Conservation (phyloP, 768 basidiomycete genomes). For the Podaxis pistillaris region DNA sequence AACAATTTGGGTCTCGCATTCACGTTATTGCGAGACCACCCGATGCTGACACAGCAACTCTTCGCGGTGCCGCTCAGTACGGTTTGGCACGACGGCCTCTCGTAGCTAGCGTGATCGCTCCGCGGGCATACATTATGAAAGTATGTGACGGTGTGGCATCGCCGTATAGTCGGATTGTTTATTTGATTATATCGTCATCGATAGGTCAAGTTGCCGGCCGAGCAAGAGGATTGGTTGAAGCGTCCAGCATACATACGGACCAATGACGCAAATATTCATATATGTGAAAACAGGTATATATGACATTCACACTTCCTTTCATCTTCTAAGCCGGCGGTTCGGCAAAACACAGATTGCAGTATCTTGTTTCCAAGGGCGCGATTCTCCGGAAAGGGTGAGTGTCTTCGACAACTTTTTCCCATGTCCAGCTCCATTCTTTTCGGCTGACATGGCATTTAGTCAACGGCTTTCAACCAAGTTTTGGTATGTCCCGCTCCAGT, state of each 20-base stretch:
- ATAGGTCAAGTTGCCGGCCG: slow-evolving; percentile 86
- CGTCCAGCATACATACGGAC: slow-evolving; percentile 82
- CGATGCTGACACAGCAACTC: slow-evolving; percentile 86
- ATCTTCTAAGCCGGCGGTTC: slow-evolving; percentile 26
- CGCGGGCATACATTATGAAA: slow-evolving; percentile 86
- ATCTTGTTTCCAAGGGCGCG: slow-evolving; percentile 84
- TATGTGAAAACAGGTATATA: slow-evolving; percentile 81
- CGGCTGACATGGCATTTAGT: slow-evolving; percentile 34
- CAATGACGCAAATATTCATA: slow-evolving; percentile 72
- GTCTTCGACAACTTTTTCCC: slow-evolving; percentile 15
- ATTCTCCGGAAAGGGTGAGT: slow-evolving; percentile 82
- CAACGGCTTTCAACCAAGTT: slow-evolving; percentile 82
- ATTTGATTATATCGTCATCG: background rate
- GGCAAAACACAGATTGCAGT: slow-evolving; percentile 61
- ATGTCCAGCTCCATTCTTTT: slow-evolving; percentile 20
- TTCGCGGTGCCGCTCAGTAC: slow-evolving; percentile 86
- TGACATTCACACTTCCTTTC: slow-evolving; percentile 9
- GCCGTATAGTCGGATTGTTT: background rate
- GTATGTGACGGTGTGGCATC: slow-evolving; percentile 32
- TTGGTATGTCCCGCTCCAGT: slow-evolving; percentile 49
- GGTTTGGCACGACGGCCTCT: slow-evolving; percentile 73
- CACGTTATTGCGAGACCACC: slow-evolving; percentile 78
- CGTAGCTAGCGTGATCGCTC: slow-evolving; percentile 80
- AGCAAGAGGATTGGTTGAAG: slow-evolving; percentile 78
- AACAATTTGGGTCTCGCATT: slow-evolving; percentile 63